Conservation (phyloP, 208 protist genomes). For the Leptomonas pyrrhocoris region DNA sequence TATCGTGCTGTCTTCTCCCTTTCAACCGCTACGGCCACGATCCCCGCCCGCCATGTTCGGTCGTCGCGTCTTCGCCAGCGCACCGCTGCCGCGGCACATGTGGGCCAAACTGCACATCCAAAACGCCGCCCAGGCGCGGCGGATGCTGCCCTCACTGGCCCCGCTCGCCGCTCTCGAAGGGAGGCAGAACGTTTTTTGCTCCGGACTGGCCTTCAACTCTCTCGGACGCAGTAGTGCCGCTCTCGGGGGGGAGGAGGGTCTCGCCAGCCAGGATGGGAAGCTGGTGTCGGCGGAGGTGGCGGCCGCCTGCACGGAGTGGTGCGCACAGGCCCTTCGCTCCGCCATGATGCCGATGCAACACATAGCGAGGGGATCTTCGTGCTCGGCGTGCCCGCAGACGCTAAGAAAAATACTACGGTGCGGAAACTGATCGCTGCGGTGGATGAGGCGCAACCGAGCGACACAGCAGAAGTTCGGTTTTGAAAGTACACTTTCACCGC, state of each 20-base stretch:
- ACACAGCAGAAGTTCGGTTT: too few species aligned
- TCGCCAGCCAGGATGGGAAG: slow-evolving; percentile 35
- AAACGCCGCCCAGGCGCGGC: slow-evolving; percentile 56
- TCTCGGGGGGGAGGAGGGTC: slow-evolving; percentile 39
- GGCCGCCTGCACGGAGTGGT: slow-evolving; percentile 40
- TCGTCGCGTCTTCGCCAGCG: slow-evolving; percentile 81
- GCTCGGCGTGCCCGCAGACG: neutral
- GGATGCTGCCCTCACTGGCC: slow-evolving; percentile 63
- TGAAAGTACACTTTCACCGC: too few species aligned
- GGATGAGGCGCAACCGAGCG: too few species aligned
- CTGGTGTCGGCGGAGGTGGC: slow-evolving; percentile 38
- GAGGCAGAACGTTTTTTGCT: slow-evolving; percentile 28
- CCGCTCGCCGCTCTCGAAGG: slow-evolving; percentile 33
- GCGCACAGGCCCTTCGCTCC: slow-evolving; percentile 29
- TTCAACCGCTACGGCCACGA: too few species aligned
- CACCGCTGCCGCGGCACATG: slow-evolving; percentile 69
- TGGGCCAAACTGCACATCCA: slow-evolving; percentile 77
- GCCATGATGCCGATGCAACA: slow-evolving; percentile 31
- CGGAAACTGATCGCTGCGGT: too few species aligned
- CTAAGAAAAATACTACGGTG: slow-evolving; percentile 17
- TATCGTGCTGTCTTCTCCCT: too few species aligned
- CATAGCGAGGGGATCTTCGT: slow-evolving; percentile 9
- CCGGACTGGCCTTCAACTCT: slow-evolving; percentile 41
- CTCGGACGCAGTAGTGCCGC: slow-evolving; percentile 37
- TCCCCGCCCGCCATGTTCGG: slow-evolving; percentile 78